Base-by-base conservation (phyloP, 1,284 basidiomycete species). In the Fomes fomentarius region DNA sequence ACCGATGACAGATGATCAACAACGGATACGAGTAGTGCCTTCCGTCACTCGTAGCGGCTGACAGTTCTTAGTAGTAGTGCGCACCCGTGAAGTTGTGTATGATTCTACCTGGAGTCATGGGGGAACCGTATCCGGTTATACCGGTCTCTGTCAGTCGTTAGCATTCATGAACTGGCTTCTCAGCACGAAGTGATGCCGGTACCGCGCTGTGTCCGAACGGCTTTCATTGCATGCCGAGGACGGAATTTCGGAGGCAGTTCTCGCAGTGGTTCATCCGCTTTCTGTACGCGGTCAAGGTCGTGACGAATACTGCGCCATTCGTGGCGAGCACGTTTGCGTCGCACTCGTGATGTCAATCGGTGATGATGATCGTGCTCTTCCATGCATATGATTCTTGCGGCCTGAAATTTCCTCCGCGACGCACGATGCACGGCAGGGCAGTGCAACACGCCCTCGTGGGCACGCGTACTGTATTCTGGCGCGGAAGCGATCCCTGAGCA, bases 331-430 rank as follows among this genome's bases (percentile, higher is more conserved):
- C 26, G 34, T 35, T 14, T 31, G 10, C 41, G 25, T 26, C 30
- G 31, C 38, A 3, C 34, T 11, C 12, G 21, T 33, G 46, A 28
- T 38, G 46, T 52, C 45, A 41, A 54, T 59, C 54, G 58, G 44
- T 54, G 48, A 60, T 56, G 45, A 31, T 34, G n/a, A 48, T 50
- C 46, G 31, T 22, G 15, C 30, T 15, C 21, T 26, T 22, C 14
- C 11, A 41, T 26, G 47, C 57, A 51, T 44, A 50, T 57, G 58
- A 54, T 60, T 54, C 52, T 24, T 26, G n/a, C 9, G 19, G 28
- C 28, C 7, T 30, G 28, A 6, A 21, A 3, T n/a, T 22, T 17
- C 25, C 21, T 31, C 34, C 33, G 42, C 28, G 37, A 15, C 43
- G 37, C 43, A 34, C 15, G 34, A n/a, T 33, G 30, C 6, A 33